Evolutionary conservation across 768 basidiomycete genomes (phyloP), one percentile per base, ranked within the genome.

Genomic region (Lentinula detonsa): DNA sequence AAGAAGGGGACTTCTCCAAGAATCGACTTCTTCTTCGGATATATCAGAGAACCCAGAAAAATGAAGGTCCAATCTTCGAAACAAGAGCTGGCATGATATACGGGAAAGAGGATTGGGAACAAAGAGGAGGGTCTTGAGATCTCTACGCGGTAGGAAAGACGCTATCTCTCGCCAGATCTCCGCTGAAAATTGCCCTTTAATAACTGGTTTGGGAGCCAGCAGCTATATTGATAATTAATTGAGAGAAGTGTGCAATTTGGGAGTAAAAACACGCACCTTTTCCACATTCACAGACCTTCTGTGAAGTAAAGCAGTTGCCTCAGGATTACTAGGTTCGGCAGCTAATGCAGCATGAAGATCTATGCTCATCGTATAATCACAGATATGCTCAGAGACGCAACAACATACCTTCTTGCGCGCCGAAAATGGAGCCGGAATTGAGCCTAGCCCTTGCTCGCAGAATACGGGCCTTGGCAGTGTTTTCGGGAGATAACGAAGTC

Each of bases 121-220:
- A 55, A 82, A 79, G 1, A 90, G 74, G 0, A 88, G 73, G 0
- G 84, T 79, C 66, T 83, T 86, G 55, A 90, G 81, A 68, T 90
- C 88, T 9, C 80, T 79, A 18, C 81, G 78, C 0, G 87, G 84
- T 5, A 90, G 78, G 65, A 78, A 85, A 5, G 78, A 72, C 0
- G 83, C 86, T 42, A 90, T 84, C 67, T 88, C 83, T 39, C 84
- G 76, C 88, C 88, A 90, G 56, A 90, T 82, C 72, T 90, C 88
- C 5, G 76, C 75, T 3, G 87, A 88, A 65, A 90, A 82, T 18
- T 79, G 78, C 42, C 81, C 82, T 16, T 76, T 79, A 75, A 75
- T 15, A 75, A 71, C 6, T 77, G 73, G 57, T 69, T 64, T 40
- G 71, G 64, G 52, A 71, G 69, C 72, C 71, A 63, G 43, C 23